A percentile compares a stretch with the other conserved stretches of the same genome.
These are phyloP conservation scores for Jaenimonas drosophilae DNA, from an alignment of 208 protist species.

Conservation along the genomic window DNA sequence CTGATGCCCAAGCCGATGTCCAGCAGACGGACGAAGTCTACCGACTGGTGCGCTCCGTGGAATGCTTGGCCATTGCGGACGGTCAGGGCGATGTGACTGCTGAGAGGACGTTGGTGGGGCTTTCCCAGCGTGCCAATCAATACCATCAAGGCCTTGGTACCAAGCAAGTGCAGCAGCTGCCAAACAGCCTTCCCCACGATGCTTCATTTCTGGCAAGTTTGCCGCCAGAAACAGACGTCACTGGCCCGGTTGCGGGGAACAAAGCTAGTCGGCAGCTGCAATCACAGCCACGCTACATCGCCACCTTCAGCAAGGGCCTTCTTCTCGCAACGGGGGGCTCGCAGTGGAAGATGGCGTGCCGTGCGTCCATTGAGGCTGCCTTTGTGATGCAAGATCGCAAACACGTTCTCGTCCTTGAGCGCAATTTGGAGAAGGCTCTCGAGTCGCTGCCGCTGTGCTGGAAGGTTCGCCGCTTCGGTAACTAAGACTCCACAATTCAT, in stretches of 20 bases:
- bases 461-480: conserved; percentile 88
- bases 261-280: too few species aligned
- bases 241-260: neutral
- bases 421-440: conserved; percentile 75
- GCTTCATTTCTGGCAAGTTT: conserved; percentile 3
- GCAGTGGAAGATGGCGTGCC: conserved; percentile 61
- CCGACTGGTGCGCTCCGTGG: too few species aligned
- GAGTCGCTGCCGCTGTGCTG: conserved; percentile 77
- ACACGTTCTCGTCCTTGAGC: conserved; percentile 57
- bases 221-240: neutral
- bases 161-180: too few species aligned
- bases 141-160: too few species aligned
- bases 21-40: too few species aligned
- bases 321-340: conserved; percentile 27
- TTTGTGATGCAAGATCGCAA: conserved; percentile 39
- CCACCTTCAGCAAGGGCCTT: conserved; percentile 65
- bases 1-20: conserved; percentile 27
- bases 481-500: conserved; percentile 30
- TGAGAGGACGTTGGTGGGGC: neutral
- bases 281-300: conserved; percentile 23
- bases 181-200: conserved; percentile 7
- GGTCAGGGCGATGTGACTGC: too few species aligned
- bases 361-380: conserved; percentile 54
- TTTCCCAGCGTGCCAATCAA: neutral
- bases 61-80: too few species aligned